Conservation (phyloP, 495 filamentous ascomycete genomes). For the Sabuloglossum arenarium region DNA sequence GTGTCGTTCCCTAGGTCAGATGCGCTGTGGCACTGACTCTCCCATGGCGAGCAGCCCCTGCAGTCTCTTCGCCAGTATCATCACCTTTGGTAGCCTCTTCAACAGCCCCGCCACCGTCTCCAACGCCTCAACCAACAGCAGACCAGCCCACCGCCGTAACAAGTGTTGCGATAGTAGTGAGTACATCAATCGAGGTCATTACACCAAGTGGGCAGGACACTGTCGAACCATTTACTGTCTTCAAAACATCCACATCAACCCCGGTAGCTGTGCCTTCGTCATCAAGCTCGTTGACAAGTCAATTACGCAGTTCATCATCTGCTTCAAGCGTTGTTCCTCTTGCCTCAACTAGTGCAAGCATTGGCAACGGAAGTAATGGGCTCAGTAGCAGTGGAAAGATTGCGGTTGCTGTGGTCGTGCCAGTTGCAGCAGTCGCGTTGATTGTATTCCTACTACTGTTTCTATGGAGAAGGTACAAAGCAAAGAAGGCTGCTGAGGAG, state of each 20-base stretch:
- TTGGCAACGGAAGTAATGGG: constrained; percentile 13
- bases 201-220: neutral
- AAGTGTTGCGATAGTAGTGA: neutral
- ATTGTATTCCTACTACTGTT: constrained; percentile 56
- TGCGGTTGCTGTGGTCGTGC: constrained; percentile 84
- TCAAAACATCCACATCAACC: neutral
- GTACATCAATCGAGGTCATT: neutral
- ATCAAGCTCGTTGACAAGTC: neutral
- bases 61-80: too few species aligned
- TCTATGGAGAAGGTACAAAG: constrained; percentile 73
- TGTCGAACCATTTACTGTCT: neutral
- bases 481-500: constrained; percentile 66
- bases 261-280: too few species aligned
- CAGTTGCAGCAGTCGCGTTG: constrained; percentile 71
- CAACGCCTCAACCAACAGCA: neutral
- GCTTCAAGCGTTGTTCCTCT: neutral
- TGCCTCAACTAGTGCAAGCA: neutral
- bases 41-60: too few species aligned
- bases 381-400: constrained; percentile 47
- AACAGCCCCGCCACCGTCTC: constrained; percentile 3
- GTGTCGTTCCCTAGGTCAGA: neutral
- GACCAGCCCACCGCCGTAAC: neutral
- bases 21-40: neutral
- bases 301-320: neutral
- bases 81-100: constrained; percentile 34